phyloP scores from a whole-genome alignment of 345 rosid genomes.

The Balakata baccata region DNA sequence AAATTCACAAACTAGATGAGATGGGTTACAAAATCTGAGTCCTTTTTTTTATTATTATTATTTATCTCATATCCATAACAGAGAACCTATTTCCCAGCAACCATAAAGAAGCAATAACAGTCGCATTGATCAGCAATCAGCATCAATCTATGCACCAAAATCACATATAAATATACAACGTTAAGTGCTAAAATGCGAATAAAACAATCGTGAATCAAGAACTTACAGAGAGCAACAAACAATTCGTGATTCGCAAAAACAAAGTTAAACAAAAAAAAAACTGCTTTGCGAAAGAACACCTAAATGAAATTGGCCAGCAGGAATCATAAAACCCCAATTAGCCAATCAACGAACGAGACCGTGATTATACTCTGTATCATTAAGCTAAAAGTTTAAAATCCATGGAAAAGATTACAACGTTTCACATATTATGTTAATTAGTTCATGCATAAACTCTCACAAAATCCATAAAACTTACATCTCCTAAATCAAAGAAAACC shows the following conservation, averaged over 20 bases:
- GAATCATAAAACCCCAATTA: not conserved
- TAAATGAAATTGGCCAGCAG: not conserved
- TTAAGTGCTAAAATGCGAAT: not conserved
- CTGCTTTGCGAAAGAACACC: not conserved
- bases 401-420: not conserved
- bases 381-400: not conserved
- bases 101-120: not conserved
- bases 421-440: not conserved
- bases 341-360: not conserved
- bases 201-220: not conserved
- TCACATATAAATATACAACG: not conserved
- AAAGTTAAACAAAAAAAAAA: not conserved
- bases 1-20: not conserved
- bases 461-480: conserved; percentile 12
- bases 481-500: conserved; percentile 8
- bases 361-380: not conserved
- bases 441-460: not conserved
- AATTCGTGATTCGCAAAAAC: not conserved
- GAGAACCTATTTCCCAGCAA: not conserved
- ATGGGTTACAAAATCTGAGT: not conserved
- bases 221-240: not conserved
- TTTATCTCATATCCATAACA: not conserved
- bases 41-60: too few relatives aligned
- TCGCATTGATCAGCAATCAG: not conserved
- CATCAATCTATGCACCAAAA: not conserved